Conservation (phyloP, 1,284 basidiomycete genomes). For the Chondrostereum purpureum region DNA sequence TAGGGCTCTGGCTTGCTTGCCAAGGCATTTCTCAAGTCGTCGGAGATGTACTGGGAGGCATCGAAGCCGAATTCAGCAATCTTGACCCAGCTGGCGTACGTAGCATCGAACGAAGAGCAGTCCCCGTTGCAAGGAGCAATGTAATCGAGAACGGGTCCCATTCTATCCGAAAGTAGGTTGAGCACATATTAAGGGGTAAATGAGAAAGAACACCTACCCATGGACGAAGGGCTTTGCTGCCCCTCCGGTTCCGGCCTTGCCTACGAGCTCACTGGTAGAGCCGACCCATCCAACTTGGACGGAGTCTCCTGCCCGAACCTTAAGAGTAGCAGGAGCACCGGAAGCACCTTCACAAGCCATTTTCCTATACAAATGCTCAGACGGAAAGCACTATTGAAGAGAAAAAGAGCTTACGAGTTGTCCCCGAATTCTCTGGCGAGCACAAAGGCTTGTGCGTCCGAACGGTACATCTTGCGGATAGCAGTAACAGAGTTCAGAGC, state of each 20-base stretch:
- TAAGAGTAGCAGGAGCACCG: constrained; percentile 14
- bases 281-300: constrained; percentile 17
- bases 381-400: not conserved
- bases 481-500: constrained; percentile 16
- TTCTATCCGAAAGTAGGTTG: too few relatives aligned
- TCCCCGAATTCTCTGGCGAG: constrained; percentile 13
- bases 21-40: constrained; percentile 22
- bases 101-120: constrained; percentile 27
- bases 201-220: constrained; percentile 13
- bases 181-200: not conserved
- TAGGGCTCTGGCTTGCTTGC: constrained; percentile 17
- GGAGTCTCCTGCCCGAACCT: constrained; percentile 14
- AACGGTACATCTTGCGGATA: constrained; percentile 19
- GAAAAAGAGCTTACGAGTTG: constrained; percentile 12
- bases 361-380: constrained; percentile 9
- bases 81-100: constrained; percentile 32
- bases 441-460: constrained; percentile 16
- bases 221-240: constrained; percentile 19
- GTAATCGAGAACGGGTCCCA: constrained; percentile 31
- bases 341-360: constrained; percentile 19
- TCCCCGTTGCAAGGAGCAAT: constrained; percentile 31
- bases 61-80: constrained; percentile 28
- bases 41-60: constrained; percentile 25
- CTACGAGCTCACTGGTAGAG: constrained; percentile 17
- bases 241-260: constrained; percentile 15